Evolutionary conservation across 306 rosid genomes (phyloP).

Genomic region (Medicago arabica): DNA sequence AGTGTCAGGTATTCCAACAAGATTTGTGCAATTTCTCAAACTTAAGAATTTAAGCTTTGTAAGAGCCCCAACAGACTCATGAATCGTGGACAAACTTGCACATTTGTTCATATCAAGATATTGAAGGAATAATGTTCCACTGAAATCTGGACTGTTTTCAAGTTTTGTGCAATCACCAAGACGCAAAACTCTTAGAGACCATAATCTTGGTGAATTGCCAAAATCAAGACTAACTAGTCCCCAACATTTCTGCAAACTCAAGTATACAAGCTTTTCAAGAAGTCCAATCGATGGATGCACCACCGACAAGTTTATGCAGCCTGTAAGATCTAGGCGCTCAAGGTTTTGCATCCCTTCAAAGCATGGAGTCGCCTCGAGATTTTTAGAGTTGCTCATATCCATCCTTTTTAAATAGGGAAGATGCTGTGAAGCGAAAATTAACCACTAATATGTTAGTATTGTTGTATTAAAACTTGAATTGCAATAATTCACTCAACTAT

Average conservation of each 20-base stretch:
- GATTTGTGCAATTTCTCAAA: conserved; percentile 6
- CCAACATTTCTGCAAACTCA: not conserved
- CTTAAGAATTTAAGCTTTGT: not conserved
- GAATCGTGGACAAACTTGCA: not conserved
- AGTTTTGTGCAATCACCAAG: conserved; percentile 13
- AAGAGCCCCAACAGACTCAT: conserved; percentile 8
- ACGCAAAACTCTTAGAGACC: not conserved
- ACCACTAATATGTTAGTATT: not conserved
- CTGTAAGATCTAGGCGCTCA: conserved; percentile 18
- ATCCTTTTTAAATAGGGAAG: not conserved
- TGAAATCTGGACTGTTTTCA: not conserved
- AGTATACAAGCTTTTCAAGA: conserved; percentile 7
- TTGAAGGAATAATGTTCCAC: not conserved
- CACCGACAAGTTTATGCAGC: not conserved
- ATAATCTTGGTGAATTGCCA: not conserved
- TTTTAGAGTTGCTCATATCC: conserved; percentile 23
- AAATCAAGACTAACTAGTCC: not conserved
- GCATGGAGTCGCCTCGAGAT: not conserved
- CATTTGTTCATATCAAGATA: conserved; percentile 17
- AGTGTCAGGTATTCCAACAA: not conserved
- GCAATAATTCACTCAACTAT: too few species aligned
- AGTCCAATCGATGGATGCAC: conserved; percentile 25
- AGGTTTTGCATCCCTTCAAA: not conserved
- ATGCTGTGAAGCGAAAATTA: not conserved
- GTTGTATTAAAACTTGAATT: too few species aligned